phyloP scores from a whole-genome alignment of 2,329 filamentous ascomycete species.

The Trichophyton equinum region DNA sequence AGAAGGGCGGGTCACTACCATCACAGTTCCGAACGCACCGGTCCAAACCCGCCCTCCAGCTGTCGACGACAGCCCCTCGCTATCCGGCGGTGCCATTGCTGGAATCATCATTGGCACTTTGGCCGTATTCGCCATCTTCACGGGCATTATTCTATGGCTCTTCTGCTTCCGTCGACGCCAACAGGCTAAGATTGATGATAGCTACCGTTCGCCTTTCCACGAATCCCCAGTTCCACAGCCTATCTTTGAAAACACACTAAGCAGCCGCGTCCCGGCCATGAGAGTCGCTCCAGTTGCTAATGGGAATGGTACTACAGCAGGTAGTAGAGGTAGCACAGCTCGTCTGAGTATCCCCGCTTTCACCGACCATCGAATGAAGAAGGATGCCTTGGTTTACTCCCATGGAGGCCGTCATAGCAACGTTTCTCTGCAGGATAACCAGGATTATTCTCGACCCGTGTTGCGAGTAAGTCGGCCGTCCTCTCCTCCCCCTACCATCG shows the following conservation, averaged over 20 bases:
- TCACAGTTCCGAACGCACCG: constrained; percentile 15
- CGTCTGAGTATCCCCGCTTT: constrained; percentile 21
- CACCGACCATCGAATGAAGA: constrained; percentile 36
- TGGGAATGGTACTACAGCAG: neutral
- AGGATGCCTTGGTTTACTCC: constrained; percentile 29
- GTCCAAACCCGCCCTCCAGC: constrained; percentile 14
- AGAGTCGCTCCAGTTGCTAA: neutral
- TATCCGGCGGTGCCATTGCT: constrained; percentile 33
- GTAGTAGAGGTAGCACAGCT: neutral
- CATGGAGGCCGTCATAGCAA: constrained; percentile 32
- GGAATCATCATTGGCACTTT: constrained; percentile 34
- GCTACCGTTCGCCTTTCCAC: constrained; percentile 17
- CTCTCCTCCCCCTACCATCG: too few relatives aligned
- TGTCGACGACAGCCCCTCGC: constrained; percentile 15
- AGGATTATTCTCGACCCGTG: constrained; percentile 37
- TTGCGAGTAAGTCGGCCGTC: constrained; percentile 25
- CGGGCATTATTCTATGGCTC: constrained; percentile 29
- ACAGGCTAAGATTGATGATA: constrained; percentile 8
- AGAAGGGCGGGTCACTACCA: constrained; percentile 14
- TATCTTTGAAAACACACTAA: constrained; percentile 11
- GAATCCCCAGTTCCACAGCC: constrained; percentile 11
- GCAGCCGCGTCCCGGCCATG: constrained; percentile 6
- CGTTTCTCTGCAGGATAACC: constrained; percentile 36
- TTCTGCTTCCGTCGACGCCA: constrained; percentile 25
- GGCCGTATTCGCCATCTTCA: constrained; percentile 26